Percentiles rank a stretch among this genome's conserved stretches.
Conservation (phyloP, 768 basidiomycete genomes). For the Auriscalpium microsporum region DNA sequence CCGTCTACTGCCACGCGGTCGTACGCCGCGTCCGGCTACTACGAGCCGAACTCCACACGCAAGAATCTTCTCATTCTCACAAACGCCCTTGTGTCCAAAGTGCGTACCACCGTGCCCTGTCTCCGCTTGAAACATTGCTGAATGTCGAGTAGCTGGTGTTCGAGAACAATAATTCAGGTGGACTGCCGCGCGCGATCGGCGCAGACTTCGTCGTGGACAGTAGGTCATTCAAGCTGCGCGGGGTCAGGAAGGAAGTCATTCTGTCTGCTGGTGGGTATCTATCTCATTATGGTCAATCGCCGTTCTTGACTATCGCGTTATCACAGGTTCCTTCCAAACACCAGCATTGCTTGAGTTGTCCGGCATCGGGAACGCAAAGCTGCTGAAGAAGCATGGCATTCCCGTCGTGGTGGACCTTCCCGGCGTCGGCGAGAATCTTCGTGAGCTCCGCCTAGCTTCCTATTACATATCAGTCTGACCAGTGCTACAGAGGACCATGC, state of each 20-base stretch:
- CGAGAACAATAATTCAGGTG: not conserved
- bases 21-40: conserved; percentile 22
- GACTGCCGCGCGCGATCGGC: not conserved
- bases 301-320: not conserved
- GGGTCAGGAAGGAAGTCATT: not conserved
- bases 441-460: conserved; percentile 15
- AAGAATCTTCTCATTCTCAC: conserved; percentile 4
- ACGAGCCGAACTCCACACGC: conserved; percentile 20
- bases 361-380: conserved; percentile 21
- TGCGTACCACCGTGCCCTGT: conserved; percentile 20
- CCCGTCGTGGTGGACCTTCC: conserved; percentile 24
- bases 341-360: not conserved
- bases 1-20: conserved; percentile 18
- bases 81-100: not conserved
- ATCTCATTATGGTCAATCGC: not conserved
- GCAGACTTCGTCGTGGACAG: not conserved
- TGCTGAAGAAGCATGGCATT: conserved; percentile 19
- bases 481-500: conserved; percentile 14
- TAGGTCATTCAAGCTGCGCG: not conserved
- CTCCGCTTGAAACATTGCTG: not conserved
- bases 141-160: not conserved
- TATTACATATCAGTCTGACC: not conserved
- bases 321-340: not conserved
- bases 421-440: conserved; percentile 30
- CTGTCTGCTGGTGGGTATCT: not conserved